Base-by-base conservation (phyloP, 2,329 filamentous ascomycete genomes). In the Penicillium sp. region DNA sequence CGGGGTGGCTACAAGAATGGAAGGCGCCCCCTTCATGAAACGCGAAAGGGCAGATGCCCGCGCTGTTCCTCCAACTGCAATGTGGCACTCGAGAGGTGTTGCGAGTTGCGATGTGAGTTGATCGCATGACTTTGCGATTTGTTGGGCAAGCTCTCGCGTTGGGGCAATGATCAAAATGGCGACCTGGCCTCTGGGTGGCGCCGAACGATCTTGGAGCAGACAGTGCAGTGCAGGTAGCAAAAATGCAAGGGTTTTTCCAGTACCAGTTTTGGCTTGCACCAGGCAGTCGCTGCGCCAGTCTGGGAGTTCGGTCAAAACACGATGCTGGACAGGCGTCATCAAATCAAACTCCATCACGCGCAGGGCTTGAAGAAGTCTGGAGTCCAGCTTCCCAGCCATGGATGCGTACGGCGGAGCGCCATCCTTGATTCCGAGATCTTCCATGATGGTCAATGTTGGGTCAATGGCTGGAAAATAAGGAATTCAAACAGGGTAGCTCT, bases 211-310 rank as follows among this genome's bases (percentile, higher is more conserved):
- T 97, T 97, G 76, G 97, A 76, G 77, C 85, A 87, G 74, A 89
- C 84, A 81, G 85, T 99, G 94, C 66, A 99, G 89, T 69, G 94
- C 90, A 70, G 92, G 96, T 81, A 99, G 95, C 71, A 94, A 97
- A 87, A 99, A 97, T 68, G 94, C 97, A 68, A 94, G 94, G 66
- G 94, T 99, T 87, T 99, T 99, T 81, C 94, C 94, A 76, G 94
- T 99, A 84, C 94, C 94, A 68, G 94, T 97, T 84, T 99, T 94
- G 71, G 94, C 94, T 84, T 99, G 94, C 65, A 94, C 94, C 33
- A 83, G 74, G 60, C 79, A 81, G 63, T 83, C 80, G 47, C 75
- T 75, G 40, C 72, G 73, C 66, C 76, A 75, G 40, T 66, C 71
- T 7, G 79, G 79, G 24, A 83, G 71, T 59, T 81, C 75, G 2